These are phyloP conservation scores for Aspergillus unguis DNA, from an alignment of 2,329 filamentous ascomycete species.

Conservation along the genomic window DNA sequence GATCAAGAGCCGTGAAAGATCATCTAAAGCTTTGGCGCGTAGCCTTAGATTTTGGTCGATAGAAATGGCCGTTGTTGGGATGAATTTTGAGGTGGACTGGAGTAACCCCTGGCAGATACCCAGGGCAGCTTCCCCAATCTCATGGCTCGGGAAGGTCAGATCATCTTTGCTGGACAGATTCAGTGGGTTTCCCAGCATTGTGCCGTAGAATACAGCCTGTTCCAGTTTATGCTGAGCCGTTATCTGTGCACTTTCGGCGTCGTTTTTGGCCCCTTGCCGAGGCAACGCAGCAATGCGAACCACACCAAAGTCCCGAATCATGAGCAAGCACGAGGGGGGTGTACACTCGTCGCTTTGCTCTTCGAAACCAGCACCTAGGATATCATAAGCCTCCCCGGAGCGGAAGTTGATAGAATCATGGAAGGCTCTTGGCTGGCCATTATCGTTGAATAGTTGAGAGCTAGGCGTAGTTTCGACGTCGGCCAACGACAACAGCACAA, in stretches of 20 bases:
- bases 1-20: slow-evolving; percentile 69
- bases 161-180: slow-evolving; percentile 70
- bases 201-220: slow-evolving; percentile 90
- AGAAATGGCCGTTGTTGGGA: slow-evolving; percentile 69
- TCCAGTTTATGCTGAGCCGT: slow-evolving; percentile 87
- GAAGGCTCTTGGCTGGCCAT: slow-evolving; percentile 63
- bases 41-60: slow-evolving; percentile 76
- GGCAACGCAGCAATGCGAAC: slow-evolving; percentile 50
- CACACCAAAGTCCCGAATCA: slow-evolving; percentile 58
- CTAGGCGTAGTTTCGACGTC: slow-evolving; percentile 68
- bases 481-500: slow-evolving; percentile 72
- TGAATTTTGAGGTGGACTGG: slow-evolving; percentile 69
- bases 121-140: slow-evolving; percentile 73
- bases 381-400: slow-evolving; percentile 45
- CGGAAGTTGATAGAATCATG: slow-evolving; percentile 85
- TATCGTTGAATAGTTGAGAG: slow-evolving; percentile 68
- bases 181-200: slow-evolving; percentile 78
- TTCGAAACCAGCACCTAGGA: slow-evolving; percentile 52
- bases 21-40: slow-evolving; percentile 69
- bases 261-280: slow-evolving; percentile 18
- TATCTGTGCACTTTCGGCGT: slow-evolving; percentile 51
- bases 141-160: slow-evolving; percentile 63
- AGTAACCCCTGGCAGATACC: slow-evolving; percentile 78
- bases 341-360: slow-evolving; percentile 37
- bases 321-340: slow-evolving; percentile 48